These are phyloP conservation scores for Andrographis paniculata DNA, from an alignment of 305 asterid species.

Conservation along the genomic window DNA sequence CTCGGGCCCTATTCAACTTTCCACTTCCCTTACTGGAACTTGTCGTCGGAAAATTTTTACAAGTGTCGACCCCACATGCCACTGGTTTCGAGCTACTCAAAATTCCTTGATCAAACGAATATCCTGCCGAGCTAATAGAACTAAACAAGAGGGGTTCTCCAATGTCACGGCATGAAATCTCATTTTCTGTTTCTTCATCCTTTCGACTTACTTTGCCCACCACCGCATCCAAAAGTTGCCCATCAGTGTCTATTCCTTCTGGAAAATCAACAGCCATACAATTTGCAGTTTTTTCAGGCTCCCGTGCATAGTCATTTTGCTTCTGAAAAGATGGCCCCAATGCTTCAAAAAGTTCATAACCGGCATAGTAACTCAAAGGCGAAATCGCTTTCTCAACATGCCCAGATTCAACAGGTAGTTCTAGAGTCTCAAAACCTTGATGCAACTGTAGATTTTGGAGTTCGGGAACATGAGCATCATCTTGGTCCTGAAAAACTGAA, in stretches of 20 bases:
- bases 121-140: constrained; percentile 58
- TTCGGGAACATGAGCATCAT: constrained; percentile 13
- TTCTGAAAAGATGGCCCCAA: constrained; percentile 62
- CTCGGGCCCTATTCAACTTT: constrained; percentile 48
- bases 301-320: constrained; percentile 34
- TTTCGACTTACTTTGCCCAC: constrained; percentile 58
- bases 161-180: constrained; percentile 33
- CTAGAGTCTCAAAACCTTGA: too few species aligned
- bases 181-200: constrained; percentile 31
- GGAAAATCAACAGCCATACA: constrained; percentile 52
- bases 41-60: constrained; percentile 52
- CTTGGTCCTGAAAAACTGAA: constrained; percentile 25
- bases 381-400: too few species aligned
- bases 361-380: constrained; percentile 60
- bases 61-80: constrained; percentile 38
- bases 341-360: constrained; percentile 85
- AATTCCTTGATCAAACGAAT: constrained; percentile 54
- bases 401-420: too few species aligned
- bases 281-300: constrained; percentile 26
- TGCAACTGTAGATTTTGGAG: constrained; percentile 26
- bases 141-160: constrained; percentile 46
- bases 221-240: constrained; percentile 84
- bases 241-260: constrained; percentile 45
- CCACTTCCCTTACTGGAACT: constrained; percentile 78
- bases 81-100: constrained; percentile 60